Base-by-base conservation (phyloP, 2,329 filamentous ascomycete species). In the Trichoderma koningii region DNA sequence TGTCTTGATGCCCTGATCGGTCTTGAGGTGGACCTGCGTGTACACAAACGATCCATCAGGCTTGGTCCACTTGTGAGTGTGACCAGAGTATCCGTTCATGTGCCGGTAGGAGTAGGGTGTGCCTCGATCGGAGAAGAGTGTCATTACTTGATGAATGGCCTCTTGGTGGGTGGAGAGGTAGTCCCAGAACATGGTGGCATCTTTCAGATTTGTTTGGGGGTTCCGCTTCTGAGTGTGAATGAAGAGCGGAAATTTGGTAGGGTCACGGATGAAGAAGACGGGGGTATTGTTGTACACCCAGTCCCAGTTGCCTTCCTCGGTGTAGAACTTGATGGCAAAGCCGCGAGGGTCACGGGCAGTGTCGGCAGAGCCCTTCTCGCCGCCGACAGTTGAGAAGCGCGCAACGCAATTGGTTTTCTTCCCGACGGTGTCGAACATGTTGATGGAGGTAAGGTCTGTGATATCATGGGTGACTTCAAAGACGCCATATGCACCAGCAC, bases 221-320 rank as follows among this genome's bases (percentile, higher is more conserved):
- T 92, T 83, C 55, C 89, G 84, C 82, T 92, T 92, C 77, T 93
- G 90, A 4, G 89, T 90, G 79, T 91, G 89, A 68, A 91, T 91
- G 76, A 92, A 89, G 72, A 88, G 79, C 42, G 89, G 89, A 78
- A 91, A 92, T 74, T 92, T 91, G 71, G 84, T 83, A 2, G 89
- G 88, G 70, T 92, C 90, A 50, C 89, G 83, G 26, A 92, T 72
- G 81, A 93, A 92, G 81, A 93, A 93, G 28, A 92, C 82, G 1
- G 89, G 89, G 0, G 88, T 92, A 77, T 92, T 92, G 79, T 90
- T 91, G 74, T 85, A 88, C 26, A 91, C 88, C 82, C 87, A 87
- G 73, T 92, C 89, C 84, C 85, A 90, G 73, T 90, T 72, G 21
- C 89, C 89, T 68, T 90, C 87, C 42, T 90, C 86, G 0, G 89